Percentiles rank a stretch among this genome's conserved stretches.
Conservation (phyloP, 1,284 basidiomycete species). For the Puccinia polysora region DNA sequence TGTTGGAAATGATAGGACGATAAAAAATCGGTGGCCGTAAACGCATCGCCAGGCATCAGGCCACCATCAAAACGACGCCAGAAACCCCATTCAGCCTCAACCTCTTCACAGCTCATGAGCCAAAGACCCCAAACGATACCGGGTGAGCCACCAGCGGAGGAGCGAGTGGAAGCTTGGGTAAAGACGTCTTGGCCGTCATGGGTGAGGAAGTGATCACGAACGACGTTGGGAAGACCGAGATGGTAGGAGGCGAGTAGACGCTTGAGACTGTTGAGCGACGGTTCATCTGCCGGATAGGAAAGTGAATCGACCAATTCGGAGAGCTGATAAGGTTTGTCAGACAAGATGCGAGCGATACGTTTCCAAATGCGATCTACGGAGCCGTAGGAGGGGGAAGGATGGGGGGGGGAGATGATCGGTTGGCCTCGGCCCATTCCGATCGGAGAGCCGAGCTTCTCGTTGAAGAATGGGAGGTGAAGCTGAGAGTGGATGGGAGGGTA, state of each 20-base stretch:
- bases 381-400: neutral
- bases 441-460: constrained; percentile 19
- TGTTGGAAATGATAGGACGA: constrained; percentile 23
- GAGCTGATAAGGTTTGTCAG: constrained; percentile 10
- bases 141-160: constrained; percentile 37
- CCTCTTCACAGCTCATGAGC: constrained; percentile 67
- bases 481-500: constrained; percentile 28
- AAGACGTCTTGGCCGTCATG: constrained; percentile 51
- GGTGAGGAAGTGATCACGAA: constrained; percentile 48
- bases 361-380: constrained; percentile 11
- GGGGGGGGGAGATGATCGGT: neutral
- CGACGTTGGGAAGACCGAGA: constrained; percentile 46
- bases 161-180: constrained; percentile 42
- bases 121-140: constrained; percentile 51
- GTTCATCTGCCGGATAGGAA: constrained; percentile 30
- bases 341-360: constrained; percentile 10
- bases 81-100: constrained; percentile 85
- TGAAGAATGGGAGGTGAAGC: constrained; percentile 30
- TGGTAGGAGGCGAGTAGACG: neutral
- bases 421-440: constrained; percentile 37
- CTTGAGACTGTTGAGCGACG: neutral
- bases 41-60: constrained; percentile 55
- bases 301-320: constrained; percentile 26
- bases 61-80: constrained; percentile 79
- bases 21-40: constrained; percentile 39